These are phyloP conservation scores for Nicotiana sylvestris DNA, from an alignment of 257 asterid species.

Conservation along the genomic window DNA sequence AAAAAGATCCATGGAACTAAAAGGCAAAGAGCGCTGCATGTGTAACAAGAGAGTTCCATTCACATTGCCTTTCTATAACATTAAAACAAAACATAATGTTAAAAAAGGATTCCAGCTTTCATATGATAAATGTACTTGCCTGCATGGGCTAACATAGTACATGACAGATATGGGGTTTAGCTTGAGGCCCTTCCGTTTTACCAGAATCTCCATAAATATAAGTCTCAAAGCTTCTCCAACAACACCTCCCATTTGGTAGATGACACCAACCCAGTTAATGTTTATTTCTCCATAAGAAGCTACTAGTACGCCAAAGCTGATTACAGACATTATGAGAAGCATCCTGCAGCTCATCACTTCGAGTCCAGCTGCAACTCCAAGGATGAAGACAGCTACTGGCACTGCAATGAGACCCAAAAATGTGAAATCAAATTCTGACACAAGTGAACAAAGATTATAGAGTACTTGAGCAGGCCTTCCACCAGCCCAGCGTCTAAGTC, in stretches of 20 bases:
- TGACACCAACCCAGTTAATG: constrained; percentile 92
- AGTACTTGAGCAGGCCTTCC: neutral
- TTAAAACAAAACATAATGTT: neutral
- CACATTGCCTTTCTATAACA: neutral
- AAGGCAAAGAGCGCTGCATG: constrained; percentile 89
- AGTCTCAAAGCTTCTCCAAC: constrained; percentile 23
- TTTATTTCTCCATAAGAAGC: constrained; percentile 93
- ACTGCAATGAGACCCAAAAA: constrained; percentile 45
- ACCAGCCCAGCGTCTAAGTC: neutral
- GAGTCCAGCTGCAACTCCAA: constrained; percentile 93
- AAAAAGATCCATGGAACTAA: constrained; percentile 90
- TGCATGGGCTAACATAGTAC: constrained; percentile 64
- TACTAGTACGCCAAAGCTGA: constrained; percentile 87
- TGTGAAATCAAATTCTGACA: neutral
- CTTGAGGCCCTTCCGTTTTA: constrained; percentile 20
- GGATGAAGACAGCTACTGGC: constrained; percentile 98
- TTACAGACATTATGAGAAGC: constrained; percentile 96
- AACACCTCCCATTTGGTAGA: constrained; percentile 89
- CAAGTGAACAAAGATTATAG: neutral
- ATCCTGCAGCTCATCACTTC: constrained; percentile 88
- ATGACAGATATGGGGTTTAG: constrained; percentile 32
- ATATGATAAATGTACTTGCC: constrained; percentile 16
- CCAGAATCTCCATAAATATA: constrained; percentile 22
- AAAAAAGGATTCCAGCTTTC: neutral
- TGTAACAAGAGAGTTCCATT: constrained; percentile 12